Conservation (phyloP, 2,329 filamentous ascomycete genomes). For the Fusarium nisikadoi region DNA sequence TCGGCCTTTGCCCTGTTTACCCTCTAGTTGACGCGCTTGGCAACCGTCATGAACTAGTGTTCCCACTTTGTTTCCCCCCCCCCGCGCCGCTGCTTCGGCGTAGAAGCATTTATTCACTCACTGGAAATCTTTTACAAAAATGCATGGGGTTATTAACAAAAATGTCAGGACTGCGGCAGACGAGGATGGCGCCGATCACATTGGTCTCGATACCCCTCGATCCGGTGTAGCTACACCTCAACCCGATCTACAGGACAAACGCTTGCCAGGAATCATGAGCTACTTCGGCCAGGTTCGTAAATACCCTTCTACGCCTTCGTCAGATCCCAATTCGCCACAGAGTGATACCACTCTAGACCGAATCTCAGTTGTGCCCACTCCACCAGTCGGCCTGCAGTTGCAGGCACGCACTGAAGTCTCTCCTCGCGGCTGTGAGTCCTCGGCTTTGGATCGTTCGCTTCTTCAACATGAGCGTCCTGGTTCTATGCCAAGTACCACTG, state of each 20-base stretch:
- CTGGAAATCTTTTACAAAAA: constrained; percentile 47
- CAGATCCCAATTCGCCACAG: constrained; percentile 55
- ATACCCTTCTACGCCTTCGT: constrained; percentile 68
- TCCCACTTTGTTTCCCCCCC: constrained; percentile 47
- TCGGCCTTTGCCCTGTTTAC: constrained; percentile 41
- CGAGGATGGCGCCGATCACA: constrained; percentile 79
- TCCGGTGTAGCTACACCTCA: constrained; percentile 93
- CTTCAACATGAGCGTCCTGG: constrained; percentile 41
- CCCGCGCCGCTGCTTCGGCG: constrained; percentile 45
- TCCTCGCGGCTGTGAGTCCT: constrained; percentile 36
- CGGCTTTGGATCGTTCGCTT: constrained; percentile 36
- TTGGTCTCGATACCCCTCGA: constrained; percentile 86
- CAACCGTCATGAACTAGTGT: constrained; percentile 56
- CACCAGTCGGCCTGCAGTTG: constrained; percentile 47
- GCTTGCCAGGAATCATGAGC: constrained; percentile 93
- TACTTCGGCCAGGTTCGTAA: constrained; percentile 99
- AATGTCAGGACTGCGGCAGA: constrained; percentile 67
- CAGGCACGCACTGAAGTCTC: constrained; percentile 43
- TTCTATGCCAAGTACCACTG: constrained; percentile 38
- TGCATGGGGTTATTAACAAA: constrained; percentile 64
- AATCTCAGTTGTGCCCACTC: constrained; percentile 43
- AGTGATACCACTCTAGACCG: constrained; percentile 42
- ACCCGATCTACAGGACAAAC: constrained; percentile 93
- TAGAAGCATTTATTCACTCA: constrained; percentile 46
- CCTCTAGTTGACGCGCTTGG: constrained; percentile 49